phyloP scores from a whole-genome alignment of 2,329 filamentous ascomycete species.

The Colletotrichum aenigma region DNA sequence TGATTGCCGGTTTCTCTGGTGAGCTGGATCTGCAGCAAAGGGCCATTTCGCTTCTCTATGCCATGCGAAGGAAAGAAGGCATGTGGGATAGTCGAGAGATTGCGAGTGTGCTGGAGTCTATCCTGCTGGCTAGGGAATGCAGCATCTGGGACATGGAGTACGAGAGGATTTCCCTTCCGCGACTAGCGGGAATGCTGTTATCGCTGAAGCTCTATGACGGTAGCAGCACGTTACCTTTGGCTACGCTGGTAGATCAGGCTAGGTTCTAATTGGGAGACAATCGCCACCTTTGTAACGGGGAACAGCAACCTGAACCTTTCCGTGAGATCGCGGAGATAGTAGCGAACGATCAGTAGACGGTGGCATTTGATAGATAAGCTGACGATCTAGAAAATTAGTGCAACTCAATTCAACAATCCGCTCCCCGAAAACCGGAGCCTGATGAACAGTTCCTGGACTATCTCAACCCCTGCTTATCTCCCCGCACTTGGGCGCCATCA shows the following conservation, averaged over 20 bases:
- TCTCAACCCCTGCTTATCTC: conserved; percentile 18
- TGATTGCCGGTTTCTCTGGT: background rate
- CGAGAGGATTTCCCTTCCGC: background rate
- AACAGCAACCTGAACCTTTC: background rate
- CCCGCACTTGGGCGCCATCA: background rate
- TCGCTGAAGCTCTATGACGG: background rate
- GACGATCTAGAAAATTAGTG: background rate
- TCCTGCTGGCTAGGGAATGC: background rate
- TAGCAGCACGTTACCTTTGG: background rate
- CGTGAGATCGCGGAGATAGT: background rate
- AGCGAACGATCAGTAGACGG: background rate
- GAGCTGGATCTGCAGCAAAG: background rate
- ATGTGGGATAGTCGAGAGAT: conserved; percentile 26
- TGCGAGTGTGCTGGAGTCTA: background rate
- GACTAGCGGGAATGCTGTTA: background rate
- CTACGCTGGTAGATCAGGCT: background rate
- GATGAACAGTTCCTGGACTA: background rate
- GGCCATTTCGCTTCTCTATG: conserved; percentile 16
- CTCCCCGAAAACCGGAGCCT: background rate
- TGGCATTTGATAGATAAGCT: background rate
- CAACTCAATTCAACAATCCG: background rate
- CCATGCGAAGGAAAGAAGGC: conserved; percentile 22
- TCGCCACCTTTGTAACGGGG: background rate
- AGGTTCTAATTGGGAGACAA: background rate
- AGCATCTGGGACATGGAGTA: background rate